Conservation (phyloP, 2,329 filamentous ascomycete genomes). For the Cyphellophora attinorum region DNA sequence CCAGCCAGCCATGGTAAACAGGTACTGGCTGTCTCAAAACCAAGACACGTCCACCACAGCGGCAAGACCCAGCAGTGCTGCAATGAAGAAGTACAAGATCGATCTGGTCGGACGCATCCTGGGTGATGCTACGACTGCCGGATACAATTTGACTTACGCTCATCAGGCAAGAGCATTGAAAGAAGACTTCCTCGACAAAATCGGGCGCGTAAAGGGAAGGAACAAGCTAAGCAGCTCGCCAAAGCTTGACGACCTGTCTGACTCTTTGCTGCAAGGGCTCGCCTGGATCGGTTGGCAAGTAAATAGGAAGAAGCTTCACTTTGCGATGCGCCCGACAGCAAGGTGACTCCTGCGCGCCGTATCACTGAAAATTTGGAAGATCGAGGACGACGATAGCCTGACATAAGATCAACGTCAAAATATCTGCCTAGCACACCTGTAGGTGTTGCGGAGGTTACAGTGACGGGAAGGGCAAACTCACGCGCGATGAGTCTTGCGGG, state of each 20-base stretch:
- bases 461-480: too few species aligned
- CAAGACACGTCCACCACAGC: conserved; percentile 10
- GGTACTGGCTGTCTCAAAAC: conserved; percentile 41
- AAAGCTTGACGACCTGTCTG: conserved; percentile 77
- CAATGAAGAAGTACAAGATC: conserved; percentile 49
- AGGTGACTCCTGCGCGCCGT: too few species aligned
- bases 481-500: too few species aligned
- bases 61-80: conserved; percentile 14
- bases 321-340: too few species aligned
- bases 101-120: conserved; percentile 22
- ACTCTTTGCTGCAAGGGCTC: conserved; percentile 67
- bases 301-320: conserved; percentile 5
- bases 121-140: too few species aligned
- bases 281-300: conserved; percentile 67
- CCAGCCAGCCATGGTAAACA: conserved; percentile 44
- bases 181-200: conserved; percentile 1
- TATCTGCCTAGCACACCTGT: too few species aligned
- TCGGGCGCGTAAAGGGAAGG: neutral
- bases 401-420: too few species aligned
- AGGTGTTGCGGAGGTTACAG: too few species aligned
- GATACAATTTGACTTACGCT: too few species aligned
- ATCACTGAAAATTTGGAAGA: too few species aligned
- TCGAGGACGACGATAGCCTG: too few species aligned
- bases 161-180: conserved; percentile 1
- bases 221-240: conserved; percentile 13